Conservation (phyloP, 176 grass and related monocot genomes). For the Coix lacrymajobi region DNA sequence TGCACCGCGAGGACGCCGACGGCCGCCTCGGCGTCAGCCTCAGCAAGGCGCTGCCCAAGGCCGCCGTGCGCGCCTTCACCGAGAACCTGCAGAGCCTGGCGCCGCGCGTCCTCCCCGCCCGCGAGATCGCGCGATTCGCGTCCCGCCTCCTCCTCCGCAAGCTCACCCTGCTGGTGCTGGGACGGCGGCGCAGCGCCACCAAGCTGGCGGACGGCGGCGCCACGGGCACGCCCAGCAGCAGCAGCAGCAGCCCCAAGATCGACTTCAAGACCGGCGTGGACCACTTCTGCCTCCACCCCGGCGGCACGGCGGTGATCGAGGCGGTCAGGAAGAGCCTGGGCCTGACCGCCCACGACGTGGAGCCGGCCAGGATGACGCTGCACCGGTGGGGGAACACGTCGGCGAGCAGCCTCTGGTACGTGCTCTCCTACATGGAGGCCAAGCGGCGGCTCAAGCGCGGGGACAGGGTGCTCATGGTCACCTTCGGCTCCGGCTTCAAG, state of each 20-base stretch:
- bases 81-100: conserved; percentile 68
- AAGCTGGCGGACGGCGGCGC: not conserved
- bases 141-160: conserved; percentile 38
- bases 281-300: conserved; percentile 91
- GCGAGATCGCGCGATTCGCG: conserved; percentile 44
- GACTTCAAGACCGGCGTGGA: conserved; percentile 81
- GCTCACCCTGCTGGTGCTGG: conserved; percentile 16
- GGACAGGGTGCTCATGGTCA: conserved; percentile 77
- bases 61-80: conserved; percentile 74
- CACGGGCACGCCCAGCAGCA: not conserved
- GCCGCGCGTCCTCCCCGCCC: conserved; percentile 52
- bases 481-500: conserved; percentile 85
- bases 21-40: conserved; percentile 72
- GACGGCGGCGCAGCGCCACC: not conserved
- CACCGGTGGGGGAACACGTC: conserved; percentile 96
- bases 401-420: conserved; percentile 92
- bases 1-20: conserved; percentile 68
- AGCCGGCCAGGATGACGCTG: conserved; percentile 84
- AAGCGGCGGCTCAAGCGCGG: conserved; percentile 54
- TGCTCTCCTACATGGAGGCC: conserved; percentile 82
- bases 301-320: conserved; percentile 82
- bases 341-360: conserved; percentile 49
- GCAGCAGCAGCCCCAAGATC: conserved; percentile 34
- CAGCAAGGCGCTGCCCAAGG: conserved; percentile 81
- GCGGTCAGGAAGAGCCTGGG: conserved; percentile 52